phyloP scores from a whole-genome alignment of 2,329 filamentous ascomycete genomes.

The Trichoderma endophyticum region DNA sequence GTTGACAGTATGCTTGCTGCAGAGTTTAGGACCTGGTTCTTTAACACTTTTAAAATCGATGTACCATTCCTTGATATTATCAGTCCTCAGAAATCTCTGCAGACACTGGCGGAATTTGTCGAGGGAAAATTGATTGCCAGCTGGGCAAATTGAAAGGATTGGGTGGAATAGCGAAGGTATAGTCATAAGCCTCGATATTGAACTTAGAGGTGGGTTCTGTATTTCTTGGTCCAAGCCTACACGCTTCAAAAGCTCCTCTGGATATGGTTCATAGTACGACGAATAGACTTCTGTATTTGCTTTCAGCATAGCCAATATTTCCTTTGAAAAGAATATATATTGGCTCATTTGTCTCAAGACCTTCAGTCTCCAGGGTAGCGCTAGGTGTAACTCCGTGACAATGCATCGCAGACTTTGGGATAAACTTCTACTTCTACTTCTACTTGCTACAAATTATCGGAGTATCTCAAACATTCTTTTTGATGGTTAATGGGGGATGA shows the following conservation, averaged over 20 bases:
- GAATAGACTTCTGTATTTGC: not conserved
- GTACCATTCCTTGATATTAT: constrained; percentile 23
- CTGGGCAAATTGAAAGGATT: not conserved
- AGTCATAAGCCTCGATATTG: not conserved
- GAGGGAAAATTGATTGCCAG: constrained; percentile 1
- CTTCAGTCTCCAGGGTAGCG: not conserved
- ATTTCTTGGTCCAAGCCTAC: not conserved
- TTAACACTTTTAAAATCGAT: constrained; percentile 32
- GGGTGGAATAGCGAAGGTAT: not conserved
- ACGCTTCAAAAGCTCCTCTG: not conserved
- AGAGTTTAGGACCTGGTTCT: constrained; percentile 39
- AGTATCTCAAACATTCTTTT: not conserved
- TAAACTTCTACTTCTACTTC: not conserved
- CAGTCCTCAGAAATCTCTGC: constrained; percentile 17
- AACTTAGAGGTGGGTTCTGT: constrained; percentile 5
- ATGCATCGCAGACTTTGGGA: not conserved
- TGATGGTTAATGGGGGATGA: not conserved
- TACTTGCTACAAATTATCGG: not conserved
- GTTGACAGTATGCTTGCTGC: constrained; percentile 41
- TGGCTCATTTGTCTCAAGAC: not conserved
- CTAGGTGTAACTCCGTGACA: not conserved
- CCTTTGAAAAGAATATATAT: not conserved
- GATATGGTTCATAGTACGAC: not conserved
- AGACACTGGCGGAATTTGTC: not conserved
- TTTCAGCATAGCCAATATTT: not conserved